Percentiles rank a stretch among this genome's conserved stretches.
phyloP scores from a whole-genome alignment of 139 green algal species.

The Chlamydomonas schloesseri region DNA sequence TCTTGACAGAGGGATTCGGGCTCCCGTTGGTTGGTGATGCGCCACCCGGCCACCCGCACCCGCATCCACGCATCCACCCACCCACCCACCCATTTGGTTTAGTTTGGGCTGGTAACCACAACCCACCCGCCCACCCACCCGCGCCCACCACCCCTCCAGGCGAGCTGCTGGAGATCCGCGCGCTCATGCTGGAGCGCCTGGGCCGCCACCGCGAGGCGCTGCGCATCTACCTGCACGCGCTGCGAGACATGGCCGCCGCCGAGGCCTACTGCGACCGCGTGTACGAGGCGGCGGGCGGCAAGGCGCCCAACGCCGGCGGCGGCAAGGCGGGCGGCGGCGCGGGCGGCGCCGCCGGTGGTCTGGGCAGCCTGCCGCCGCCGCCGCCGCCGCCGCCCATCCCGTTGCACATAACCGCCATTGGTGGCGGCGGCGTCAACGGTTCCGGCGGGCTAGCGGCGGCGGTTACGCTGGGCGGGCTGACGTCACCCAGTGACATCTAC shows the following conservation, averaged over 20 bases:
- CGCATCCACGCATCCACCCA: too few relatives aligned
- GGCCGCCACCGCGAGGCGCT: conserved; percentile 81
- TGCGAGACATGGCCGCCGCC: conserved; percentile 64
- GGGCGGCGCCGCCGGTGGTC: neutral
- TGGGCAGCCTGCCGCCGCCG: too few relatives aligned
- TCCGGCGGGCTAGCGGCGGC: too few relatives aligned
- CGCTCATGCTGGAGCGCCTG: conserved; percentile 85
- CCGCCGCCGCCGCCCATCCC: neutral
- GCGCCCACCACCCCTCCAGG: neutral
- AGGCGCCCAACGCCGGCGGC: neutral
- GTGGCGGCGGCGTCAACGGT: too few relatives aligned
- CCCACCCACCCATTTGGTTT: too few relatives aligned
- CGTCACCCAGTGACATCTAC: conserved; percentile 11
- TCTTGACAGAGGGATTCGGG: too few relatives aligned
- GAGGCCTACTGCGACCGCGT: conserved; percentile 85
- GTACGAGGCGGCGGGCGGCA: conserved; percentile 12
- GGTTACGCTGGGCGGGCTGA: neutral
- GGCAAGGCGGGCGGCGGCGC: neutral
- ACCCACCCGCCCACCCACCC: too few relatives aligned
- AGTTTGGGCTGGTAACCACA: too few relatives aligned
- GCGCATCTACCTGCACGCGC: conserved; percentile 73
- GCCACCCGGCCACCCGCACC: too few relatives aligned
- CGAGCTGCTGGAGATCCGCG: conserved; percentile 79
- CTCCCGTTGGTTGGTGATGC: too few relatives aligned
- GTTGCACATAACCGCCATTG: too few relatives aligned